Conservation (phyloP, 208 protist species). For the Blastocrithidia nonstop region DNA sequence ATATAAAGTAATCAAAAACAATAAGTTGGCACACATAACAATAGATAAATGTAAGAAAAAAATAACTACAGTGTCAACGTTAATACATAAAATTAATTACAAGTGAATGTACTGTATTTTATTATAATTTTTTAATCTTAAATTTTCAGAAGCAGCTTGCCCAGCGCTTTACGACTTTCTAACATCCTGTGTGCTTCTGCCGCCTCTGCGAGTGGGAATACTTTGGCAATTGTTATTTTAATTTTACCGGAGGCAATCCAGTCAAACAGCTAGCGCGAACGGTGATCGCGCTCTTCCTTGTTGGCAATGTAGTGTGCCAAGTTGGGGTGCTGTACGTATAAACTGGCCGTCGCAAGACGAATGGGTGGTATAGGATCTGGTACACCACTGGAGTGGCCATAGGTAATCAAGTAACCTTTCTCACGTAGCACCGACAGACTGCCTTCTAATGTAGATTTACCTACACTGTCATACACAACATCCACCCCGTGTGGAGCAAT, state of each 20-base stretch:
- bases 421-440: slow-evolving; percentile 46
- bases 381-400: slow-evolving; percentile 84
- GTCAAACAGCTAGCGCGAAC: slow-evolving; percentile 38
- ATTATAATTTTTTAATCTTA: too few species aligned
- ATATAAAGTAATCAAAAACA: too few species aligned
- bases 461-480: slow-evolving; percentile 85
- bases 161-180: slow-evolving; percentile 24
- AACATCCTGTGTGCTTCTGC: slow-evolving; percentile 39
- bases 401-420: slow-evolving; percentile 74
- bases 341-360: slow-evolving; percentile 28
- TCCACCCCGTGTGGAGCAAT: slow-evolving; percentile 37
- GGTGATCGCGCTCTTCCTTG: slow-evolving; percentile 20
- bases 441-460: slow-evolving; percentile 50
- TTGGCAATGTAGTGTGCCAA: slow-evolving; percentile 40
- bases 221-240: slow-evolving; percentile 18
- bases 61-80: too few species aligned
- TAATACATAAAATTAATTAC: too few species aligned
- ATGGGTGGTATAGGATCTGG: slow-evolving; percentile 45
- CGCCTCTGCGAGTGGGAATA: slow-evolving; percentile 31
- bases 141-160: slow-evolving; percentile 33
- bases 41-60: too few species aligned
- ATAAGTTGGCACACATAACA: too few species aligned
- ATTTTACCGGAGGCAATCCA: slow-evolving; percentile 41
- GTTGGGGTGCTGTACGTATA: slow-evolving; percentile 68
- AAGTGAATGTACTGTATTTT: too few species aligned